Base-by-base conservation (phyloP, 108 stramenopile genomes). In the Mediolabrus comicus region DNA sequence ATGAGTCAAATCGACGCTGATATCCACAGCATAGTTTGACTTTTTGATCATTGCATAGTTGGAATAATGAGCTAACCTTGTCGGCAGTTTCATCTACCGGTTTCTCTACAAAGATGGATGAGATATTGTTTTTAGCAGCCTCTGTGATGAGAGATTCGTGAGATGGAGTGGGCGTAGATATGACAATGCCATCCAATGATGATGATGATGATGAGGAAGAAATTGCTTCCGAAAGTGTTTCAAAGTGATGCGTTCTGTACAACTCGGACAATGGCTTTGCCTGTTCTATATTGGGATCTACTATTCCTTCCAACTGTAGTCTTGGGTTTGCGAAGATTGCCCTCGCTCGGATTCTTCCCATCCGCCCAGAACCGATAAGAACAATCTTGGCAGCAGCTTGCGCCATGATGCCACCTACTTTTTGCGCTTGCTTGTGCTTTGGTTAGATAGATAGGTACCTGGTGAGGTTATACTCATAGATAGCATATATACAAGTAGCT, bases 1-100 rank as follows among this genome's bases (percentile, higher is more conserved):
- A 83, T n/a, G 61, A 59, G 59, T 92, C 91, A 41, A 87, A 92
- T 22, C 91, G 75, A 31, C 91, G 72, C 73, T 92, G 91, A 68
- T 87, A 92, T 13, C 85, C 86, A 41, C 87, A 89, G 71, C 85
- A 89, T n/a, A 92, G 46, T 29, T 61, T 34, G 26, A 85, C 76
- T 29, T 71, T 67, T 29, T 66, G 12, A 27, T 55, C n/a, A 3
- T 61, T 33, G 24, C 67, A 68, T 3, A 75, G 41, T 16, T 75
- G 59, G 61, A 82, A 88, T 3, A 86, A 57, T 5, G 34, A 19
- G 13, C 59, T 57, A 30, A 87, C 86, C 19, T 78, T 68, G 0
- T 56, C 27, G 12, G 84, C 82, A 9, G 77, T 72, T 63, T 87
- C 84, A n/a, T 75, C 90, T 0, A 91, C 83, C 17, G 90, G 90